A percentile compares a stretch with the other conserved stretches of the same genome.
phyloP scores from a whole-genome alignment of 2,329 filamentous ascomycete genomes.

The Proliferodiscus dingleyae region DNA sequence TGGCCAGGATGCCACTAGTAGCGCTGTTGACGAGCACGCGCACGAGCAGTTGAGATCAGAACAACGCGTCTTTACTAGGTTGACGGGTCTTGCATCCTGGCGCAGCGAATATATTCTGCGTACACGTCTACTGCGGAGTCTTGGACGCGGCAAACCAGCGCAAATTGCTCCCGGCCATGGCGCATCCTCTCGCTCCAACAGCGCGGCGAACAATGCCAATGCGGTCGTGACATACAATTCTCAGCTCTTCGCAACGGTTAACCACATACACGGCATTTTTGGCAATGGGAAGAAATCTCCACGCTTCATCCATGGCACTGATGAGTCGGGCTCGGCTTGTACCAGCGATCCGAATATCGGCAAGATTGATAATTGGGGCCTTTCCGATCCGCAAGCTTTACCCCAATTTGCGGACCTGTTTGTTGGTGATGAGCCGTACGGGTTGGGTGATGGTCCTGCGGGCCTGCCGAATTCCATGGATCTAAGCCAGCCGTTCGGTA shows the following conservation, averaged over 20 bases:
- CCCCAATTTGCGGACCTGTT: conserved; percentile 74
- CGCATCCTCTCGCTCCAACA: conserved; percentile 42
- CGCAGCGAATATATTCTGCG: conserved; percentile 90
- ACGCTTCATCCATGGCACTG: conserved; percentile 76
- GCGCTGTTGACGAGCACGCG: conserved; percentile 37
- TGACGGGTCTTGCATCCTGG: conserved; percentile 86
- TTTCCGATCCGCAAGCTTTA: conserved; percentile 69
- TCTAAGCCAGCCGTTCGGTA: conserved; percentile 77
- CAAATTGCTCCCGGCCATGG: conserved; percentile 49
- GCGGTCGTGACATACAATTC: conserved; percentile 84
- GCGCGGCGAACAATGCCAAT: conserved; percentile 53
- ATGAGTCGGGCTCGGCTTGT: conserved; percentile 72
- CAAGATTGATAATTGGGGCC: conserved; percentile 77
- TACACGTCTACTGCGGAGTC: conserved; percentile 75
- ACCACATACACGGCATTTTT: conserved; percentile 75
- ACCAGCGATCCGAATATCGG: conserved; percentile 73
- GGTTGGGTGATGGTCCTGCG: conserved; percentile 71
- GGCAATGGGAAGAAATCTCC: conserved; percentile 68
- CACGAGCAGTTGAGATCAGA: conserved; percentile 61
- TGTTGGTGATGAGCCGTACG: conserved; percentile 69
- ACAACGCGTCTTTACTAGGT: conserved; percentile 72
- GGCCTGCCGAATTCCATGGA: conserved; percentile 85
- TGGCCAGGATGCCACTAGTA: conserved; percentile 56
- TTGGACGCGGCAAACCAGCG: conserved; percentile 75
- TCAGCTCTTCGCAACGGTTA: conserved; percentile 73